Evolutionary conservation across 306 rosid genomes (phyloP).

Genomic region (Citrullus amarus): DNA sequence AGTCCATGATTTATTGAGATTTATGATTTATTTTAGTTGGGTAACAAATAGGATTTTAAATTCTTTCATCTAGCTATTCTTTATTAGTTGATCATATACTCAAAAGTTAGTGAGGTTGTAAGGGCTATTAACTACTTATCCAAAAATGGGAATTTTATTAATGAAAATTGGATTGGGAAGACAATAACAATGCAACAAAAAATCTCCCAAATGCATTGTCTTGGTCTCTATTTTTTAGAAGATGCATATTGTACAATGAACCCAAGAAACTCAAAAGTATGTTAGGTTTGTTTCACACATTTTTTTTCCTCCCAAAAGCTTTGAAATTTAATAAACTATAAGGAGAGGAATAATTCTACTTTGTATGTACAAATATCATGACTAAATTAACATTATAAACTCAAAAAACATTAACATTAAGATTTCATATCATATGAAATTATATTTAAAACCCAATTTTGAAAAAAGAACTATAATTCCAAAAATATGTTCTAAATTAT

Average conservation of each 20-base stretch:
- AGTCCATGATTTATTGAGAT: neutral
- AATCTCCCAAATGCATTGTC: neutral
- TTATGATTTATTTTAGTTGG: neutral
- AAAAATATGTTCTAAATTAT: neutral
- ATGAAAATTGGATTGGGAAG: slow-evolving; percentile 6
- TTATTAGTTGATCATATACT: neutral
- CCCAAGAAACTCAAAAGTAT: neutral
- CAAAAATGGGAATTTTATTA: neutral
- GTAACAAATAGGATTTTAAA: neutral
- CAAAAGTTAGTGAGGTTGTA: neutral
- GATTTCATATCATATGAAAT: neutral
- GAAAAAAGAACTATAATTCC: neutral
- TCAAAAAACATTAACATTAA: neutral
- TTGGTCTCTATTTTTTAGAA: neutral
- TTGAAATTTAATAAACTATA: neutral
- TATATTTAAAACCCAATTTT: neutral
- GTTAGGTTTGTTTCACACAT: neutral
- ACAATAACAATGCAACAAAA: slow-evolving; percentile 8
- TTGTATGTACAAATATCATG: too few species aligned
- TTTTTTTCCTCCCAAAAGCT: neutral
- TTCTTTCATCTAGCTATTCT: neutral
- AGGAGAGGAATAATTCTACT: too few species aligned
- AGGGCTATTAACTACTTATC: neutral
- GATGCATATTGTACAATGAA: slow-evolving; percentile 1
- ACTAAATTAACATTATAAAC: neutral